Base-by-base conservation (phyloP, 257 asterid genomes). In the Petunia axillaris region DNA sequence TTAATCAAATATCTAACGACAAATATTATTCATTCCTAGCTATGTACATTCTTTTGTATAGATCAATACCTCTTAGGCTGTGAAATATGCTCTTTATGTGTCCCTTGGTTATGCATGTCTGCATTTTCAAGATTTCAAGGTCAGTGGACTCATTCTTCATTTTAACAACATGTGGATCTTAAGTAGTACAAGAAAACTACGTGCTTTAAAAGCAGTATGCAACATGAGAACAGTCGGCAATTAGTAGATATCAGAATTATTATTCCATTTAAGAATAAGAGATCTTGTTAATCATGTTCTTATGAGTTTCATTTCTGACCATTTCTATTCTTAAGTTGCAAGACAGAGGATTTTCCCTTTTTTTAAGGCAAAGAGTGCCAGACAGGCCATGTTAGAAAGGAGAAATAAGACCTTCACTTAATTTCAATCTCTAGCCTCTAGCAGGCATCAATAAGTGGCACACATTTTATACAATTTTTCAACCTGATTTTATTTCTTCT, bases 231-330 rank as follows among this genome's bases (percentile, higher is more conserved):
- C 77, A 5, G 2, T 73, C 13, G 11, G 46, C 35, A 50, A 50
- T 50, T 35, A 16, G 76, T 46, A 44, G 39, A 68, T 67, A 9
- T 70, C 15, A 70, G 35, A 70, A 46, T 9, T 70, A 46, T 70
- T 9, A 16, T 44, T 25, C 58, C 75, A 66, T 66, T 40, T 40
- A 46, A 66, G 25, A 25, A 25, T 25, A 25, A 25, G 25, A 25
- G 25, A 25, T 25, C 25, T 25, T 25, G 25, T 25, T 25, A 25
- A 25, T 16, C 46, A 46, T 70, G 9, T 70, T 16, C 41, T 10
- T 73, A 36, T 73, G 62, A 50, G 63, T 73, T 48, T 13, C 46
- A 73, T 13, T 73, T 73, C 78, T 73, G 78, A 73, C 78, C 50
- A 52, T 13, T 5, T 11, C 63, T 35, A n/a, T 2, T 71, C 77